phyloP scores from a whole-genome alignment of 192 early-diverging fungal genomes.

The Linnemannia exigua region DNA sequence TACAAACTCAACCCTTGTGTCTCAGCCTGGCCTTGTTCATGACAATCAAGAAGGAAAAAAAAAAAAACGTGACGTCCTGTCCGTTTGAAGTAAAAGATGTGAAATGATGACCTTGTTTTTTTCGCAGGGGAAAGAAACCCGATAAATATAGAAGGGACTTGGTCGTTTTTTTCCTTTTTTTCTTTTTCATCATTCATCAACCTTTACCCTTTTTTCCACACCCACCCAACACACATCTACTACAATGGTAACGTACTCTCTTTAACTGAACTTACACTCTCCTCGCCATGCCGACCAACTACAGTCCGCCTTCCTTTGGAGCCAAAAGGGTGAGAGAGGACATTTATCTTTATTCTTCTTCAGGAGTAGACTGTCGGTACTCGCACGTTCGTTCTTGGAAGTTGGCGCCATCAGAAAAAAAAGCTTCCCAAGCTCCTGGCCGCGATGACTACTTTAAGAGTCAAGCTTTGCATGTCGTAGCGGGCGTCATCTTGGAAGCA shows the following conservation, averaged over 20 bases:
- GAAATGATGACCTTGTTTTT: neutral
- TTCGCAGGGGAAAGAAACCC: neutral
- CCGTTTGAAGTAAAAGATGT: neutral
- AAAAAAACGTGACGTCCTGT: neutral
- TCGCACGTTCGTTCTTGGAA: too few species aligned
- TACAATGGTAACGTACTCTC: conserved; percentile 19
- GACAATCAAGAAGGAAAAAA: neutral
- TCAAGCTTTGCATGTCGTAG: too few species aligned
- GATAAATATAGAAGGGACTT: neutral
- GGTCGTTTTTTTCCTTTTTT: neutral
- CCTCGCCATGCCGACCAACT: too few species aligned
- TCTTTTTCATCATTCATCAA: neutral
- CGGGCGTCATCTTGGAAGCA: too few species aligned
- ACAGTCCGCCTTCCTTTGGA: too few species aligned
- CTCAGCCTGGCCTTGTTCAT: neutral
- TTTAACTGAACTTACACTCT: neutral
- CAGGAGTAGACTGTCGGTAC: too few species aligned
- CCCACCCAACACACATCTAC: neutral
- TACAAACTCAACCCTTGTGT: neutral
- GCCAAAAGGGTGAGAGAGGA: neutral
- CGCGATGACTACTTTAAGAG: too few species aligned
- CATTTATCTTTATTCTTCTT: too few species aligned
- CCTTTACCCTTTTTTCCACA: conserved; percentile 9
- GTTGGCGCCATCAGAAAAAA: too few species aligned
- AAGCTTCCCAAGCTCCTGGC: too few species aligned